Evolutionary conservation across 2,329 filamentous ascomycete species (phyloP), one percentile per base, ranked within the genome.

Genomic region (Tolypocladium amazonense): DNA sequence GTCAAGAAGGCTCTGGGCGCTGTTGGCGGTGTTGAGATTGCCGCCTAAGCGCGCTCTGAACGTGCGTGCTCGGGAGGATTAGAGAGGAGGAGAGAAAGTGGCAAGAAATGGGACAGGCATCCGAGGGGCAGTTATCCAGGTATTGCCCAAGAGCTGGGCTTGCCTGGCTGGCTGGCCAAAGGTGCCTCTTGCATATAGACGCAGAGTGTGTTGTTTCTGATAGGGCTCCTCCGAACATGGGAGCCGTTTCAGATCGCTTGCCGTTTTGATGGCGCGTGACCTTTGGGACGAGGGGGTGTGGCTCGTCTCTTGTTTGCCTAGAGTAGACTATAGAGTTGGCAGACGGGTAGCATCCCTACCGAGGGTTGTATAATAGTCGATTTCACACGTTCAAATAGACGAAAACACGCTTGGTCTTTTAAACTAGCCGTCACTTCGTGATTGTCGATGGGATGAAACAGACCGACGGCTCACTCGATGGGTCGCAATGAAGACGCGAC

Each of bases 1-100:
- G 78, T 88, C 68, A 89, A 89, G 81, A 84, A 86, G 75, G 75
- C 80, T 1, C 75, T 91, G 12, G 63, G 63, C 30, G 63, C 63
- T 39, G 63, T 61, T 9, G 63, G 63, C 27, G 63, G 63, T 30
- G 64, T 65, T 12, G 67, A 69, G 58, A 69, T 69, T 55, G 61
- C 64, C 58, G 67, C 68, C 58, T 68, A 68, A 65, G 35, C 33
- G 47, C 27, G 30, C n/a, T 39, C 47, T 27, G 8, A 9, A 33
- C 20, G 1, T 52, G 35, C 45, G 35, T 53, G 27, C 30, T 47
- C n/a, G 30, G 55, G 27, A 37, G 37, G 38, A 30, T 20, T 14
- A n/a, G 35, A 56, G 23, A 41, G 25, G 27, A 56, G 37, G 30
- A 53, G 12, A 53, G 30, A 14, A 53, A n/a, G 39, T 53, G 50